Conservation (phyloP, 352 stramenopile genomes). For the Phytophthora cryptogea region DNA sequence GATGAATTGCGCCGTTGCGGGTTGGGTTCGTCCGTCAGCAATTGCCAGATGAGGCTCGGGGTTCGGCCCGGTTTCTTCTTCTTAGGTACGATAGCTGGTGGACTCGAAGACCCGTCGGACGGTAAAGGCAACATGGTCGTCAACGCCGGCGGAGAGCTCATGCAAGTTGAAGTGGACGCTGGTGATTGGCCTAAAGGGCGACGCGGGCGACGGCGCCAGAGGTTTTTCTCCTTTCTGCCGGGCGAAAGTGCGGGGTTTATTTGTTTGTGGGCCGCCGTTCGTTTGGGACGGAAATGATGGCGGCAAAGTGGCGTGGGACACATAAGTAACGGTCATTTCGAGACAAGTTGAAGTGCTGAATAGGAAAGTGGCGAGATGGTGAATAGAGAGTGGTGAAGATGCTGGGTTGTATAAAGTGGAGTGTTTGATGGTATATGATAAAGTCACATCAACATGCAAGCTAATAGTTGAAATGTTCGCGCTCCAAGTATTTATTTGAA, state of each 20-base stretch:
- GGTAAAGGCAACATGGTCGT: constrained; percentile 31
- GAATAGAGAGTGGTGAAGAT: no score
- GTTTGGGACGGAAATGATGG: not conserved
- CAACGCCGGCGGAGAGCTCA: constrained; percentile 31
- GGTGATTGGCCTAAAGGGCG: constrained; percentile 14
- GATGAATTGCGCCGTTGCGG: constrained; percentile 77
- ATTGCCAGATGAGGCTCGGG: constrained; percentile 77
- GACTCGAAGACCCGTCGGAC: constrained; percentile 1
- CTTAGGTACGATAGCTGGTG: constrained; percentile 42
- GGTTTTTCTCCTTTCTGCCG: constrained; percentile 28
- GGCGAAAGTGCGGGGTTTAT: constrained; percentile 1
- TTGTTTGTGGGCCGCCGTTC: not conserved
- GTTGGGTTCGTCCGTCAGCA: constrained; percentile 82
- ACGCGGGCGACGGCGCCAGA: constrained; percentile 7
- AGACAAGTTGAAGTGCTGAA: no score
- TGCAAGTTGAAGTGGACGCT: constrained; percentile 43
- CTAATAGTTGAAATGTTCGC: no score
- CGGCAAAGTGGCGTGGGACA: not conserved
- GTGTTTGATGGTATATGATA: no score
- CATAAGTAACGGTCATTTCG: no score
- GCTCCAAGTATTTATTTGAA: no score
- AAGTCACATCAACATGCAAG: no score
- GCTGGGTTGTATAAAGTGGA: no score
- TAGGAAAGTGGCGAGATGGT: no score
- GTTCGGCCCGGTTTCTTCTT: constrained; percentile 81